Conservation (phyloP, 257 asterid species). For the Scutellaria galericulata region DNA sequence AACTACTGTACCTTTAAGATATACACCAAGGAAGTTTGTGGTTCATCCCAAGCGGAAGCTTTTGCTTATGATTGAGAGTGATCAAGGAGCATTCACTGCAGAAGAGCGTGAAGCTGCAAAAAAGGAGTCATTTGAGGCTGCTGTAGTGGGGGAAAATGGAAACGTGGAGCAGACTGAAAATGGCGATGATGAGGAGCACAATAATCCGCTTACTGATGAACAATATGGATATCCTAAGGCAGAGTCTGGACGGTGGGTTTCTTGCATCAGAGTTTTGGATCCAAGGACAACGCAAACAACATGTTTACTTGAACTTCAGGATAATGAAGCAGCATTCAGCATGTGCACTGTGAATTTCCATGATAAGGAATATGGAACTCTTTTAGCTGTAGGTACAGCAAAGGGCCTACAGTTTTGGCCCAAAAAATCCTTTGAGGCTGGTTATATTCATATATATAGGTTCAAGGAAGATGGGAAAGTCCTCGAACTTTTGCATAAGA, state of each 20-base stretch:
- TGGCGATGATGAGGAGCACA: constrained; percentile 83
- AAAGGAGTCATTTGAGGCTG: constrained; percentile 82
- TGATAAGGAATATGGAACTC: constrained; percentile 94
- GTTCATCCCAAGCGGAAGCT: constrained; percentile 85
- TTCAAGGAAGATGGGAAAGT: constrained; percentile 95
- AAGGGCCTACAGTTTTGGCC: constrained; percentile 97
- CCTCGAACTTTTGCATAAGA: constrained; percentile 95
- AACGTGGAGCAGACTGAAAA: constrained; percentile 77
- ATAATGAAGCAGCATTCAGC: constrained; percentile 98
- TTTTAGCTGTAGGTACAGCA: constrained; percentile 95
- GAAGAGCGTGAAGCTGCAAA: constrained; percentile 97
- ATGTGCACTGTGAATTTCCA: constrained; percentile 94
- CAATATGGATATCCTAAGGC: constrained; percentile 98
- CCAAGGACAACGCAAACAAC: constrained; percentile 86
- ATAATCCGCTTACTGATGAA: constrained; percentile 90
- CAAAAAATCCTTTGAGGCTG: constrained; percentile 82
- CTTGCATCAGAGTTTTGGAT: constrained; percentile 95
- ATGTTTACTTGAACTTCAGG: constrained; percentile 97
- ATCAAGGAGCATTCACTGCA: constrained; percentile 94
- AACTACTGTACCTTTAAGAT: constrained; percentile 86
- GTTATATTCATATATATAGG: constrained; percentile 89
- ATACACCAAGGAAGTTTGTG: constrained; percentile 95
- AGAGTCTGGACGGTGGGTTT: constrained; percentile 92
- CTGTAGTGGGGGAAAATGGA: constrained; percentile 79
- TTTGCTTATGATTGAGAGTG: constrained; percentile 89